Evolutionary conservation across 1,139 yeast genomes (phyloP).

Genomic region (Zygosaccharomyces pseudobailii): DNA sequence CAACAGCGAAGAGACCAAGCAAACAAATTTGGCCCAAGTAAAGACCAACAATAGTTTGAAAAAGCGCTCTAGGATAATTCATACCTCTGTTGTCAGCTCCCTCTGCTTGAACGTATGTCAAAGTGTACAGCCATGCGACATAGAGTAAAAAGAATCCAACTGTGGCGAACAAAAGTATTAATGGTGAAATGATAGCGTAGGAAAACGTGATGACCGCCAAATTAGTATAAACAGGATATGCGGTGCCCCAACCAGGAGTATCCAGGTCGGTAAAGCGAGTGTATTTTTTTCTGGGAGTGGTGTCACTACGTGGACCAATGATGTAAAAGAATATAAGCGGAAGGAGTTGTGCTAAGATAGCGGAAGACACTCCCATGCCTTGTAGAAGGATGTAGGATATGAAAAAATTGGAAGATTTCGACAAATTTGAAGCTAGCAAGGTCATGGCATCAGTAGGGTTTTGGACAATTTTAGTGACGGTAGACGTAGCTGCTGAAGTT

Average conservation of each 20-base stretch:
- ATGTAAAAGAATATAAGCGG: constrained; percentile 66
- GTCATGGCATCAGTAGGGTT: constrained; percentile 65
- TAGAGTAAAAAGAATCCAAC: constrained; percentile 67
- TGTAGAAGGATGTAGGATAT: constrained; percentile 69
- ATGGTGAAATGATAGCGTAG: constrained; percentile 79
- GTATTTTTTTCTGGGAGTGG: constrained; percentile 86
- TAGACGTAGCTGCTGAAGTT: constrained; percentile 69
- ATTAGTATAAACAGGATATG: constrained; percentile 79
- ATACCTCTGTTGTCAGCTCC: constrained; percentile 75
- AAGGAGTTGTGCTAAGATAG: constrained; percentile 72
- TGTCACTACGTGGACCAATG: constrained; percentile 65
- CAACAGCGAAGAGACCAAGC: constrained; percentile 80
- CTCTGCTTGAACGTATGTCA: constrained; percentile 64
- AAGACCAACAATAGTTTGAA: constrained; percentile 82
- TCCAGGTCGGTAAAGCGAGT: constrained; percentile 60
- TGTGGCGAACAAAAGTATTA: constrained; percentile 63
- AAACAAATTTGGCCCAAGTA: constrained; percentile 83
- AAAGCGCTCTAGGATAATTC: constrained; percentile 81
- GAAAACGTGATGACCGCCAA: constrained; percentile 76
- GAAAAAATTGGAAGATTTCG: constrained; percentile 85
- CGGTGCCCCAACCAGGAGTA: constrained; percentile 77
- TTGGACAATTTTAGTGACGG: constrained; percentile 60
- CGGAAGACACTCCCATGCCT: constrained; percentile 79
- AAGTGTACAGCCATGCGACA: constrained; percentile 74
- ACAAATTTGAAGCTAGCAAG: constrained; percentile 68